Base-by-base conservation (phyloP, 192 early-diverging fungal genomes). In the Chytriomyces sp. region DNA sequence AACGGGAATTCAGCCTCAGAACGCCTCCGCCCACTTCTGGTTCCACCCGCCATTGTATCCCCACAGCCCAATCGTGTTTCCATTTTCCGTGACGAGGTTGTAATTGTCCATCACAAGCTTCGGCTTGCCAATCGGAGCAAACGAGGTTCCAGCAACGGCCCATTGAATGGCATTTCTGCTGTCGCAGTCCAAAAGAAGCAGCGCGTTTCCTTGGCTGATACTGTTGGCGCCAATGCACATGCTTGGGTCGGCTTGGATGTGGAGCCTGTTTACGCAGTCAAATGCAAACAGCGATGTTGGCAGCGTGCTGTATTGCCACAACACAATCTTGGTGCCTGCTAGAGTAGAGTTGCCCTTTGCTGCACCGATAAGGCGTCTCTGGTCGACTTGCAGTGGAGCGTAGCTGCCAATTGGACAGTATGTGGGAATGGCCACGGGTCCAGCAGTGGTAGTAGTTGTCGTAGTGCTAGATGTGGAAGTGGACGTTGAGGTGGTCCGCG, bases 241-340 rank as follows among this genome's bases (percentile, higher is more conserved):
- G 13, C 35, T 16, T 13, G 66, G 45, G 45, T 67, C 46, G 9
- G 66, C 66, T 46, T 67, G 66, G 13, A 46, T 8, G 11, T 18
- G 18, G 8, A 67, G 45, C 7, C 66, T 8, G 45, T 67, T 67
- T 11, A 67, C 13, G 10, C 18, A 67, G 45, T 67, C 66, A 47
- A 46, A 67, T 26, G 35, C 66, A 67, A 67, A 67, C 66, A 67
- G 10, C 9, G 66, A 67, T 28, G 66, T 67, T 46, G 44, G 28
- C 35, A 10, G 13, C 11, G 45, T 35, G 28, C 1, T 46, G 45
- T 67, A 67, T 24, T 11, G 13, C 9, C 66, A 11, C 0, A 67
- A 45, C 9, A 47, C 45, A 46, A 67, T 67, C 2, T 13, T 13
- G 0, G 66, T 47, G 24, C 1, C 45, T n/a, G 46, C 24, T 11